These are phyloP conservation scores for Arthrobotrys pseudoclavata DNA, from an alignment of 2,329 filamentous ascomycete species.

Conservation along the genomic window DNA sequence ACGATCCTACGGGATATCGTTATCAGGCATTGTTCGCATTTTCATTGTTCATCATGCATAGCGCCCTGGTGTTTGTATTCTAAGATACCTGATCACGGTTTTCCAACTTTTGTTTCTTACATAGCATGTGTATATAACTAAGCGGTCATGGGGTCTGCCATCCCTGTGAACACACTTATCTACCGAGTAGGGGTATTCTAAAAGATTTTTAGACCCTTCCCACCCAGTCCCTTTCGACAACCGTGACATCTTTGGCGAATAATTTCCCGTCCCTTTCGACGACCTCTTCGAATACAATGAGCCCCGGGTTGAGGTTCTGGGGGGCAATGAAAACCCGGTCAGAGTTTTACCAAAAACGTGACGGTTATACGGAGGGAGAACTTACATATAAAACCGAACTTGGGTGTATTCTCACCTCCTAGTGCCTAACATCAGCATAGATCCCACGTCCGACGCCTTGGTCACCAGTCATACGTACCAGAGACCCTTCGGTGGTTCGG, in stretches of 20 bases:
- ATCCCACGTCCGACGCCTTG: background rate
- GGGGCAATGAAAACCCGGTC: conserved; percentile 76
- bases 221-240: conserved; percentile 90
- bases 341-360: background rate
- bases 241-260: conserved; percentile 88
- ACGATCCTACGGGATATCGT: background rate
- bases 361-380: conserved; percentile 68
- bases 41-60: conserved; percentile 25
- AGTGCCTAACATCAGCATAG: conserved; percentile 68
- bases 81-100: background rate
- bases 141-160: background rate
- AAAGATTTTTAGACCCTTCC: conserved; percentile 25
- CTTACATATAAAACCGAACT: conserved; percentile 88
- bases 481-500: conserved; percentile 8
- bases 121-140: conserved; percentile 3
- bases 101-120: background rate
- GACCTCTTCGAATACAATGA: conserved; percentile 94
- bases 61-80: conserved; percentile 14
- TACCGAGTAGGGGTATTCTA: background rate
- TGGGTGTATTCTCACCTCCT: conserved; percentile 91
- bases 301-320: conserved; percentile 96
- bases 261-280: conserved; percentile 88
- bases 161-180: background rate
- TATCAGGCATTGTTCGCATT: conserved; percentile 2
- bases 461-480: conserved; percentile 55